Evolutionary conservation across 192 early-diverging fungal species (phyloP).

Genomic region (Chytriomyces sp.): DNA sequence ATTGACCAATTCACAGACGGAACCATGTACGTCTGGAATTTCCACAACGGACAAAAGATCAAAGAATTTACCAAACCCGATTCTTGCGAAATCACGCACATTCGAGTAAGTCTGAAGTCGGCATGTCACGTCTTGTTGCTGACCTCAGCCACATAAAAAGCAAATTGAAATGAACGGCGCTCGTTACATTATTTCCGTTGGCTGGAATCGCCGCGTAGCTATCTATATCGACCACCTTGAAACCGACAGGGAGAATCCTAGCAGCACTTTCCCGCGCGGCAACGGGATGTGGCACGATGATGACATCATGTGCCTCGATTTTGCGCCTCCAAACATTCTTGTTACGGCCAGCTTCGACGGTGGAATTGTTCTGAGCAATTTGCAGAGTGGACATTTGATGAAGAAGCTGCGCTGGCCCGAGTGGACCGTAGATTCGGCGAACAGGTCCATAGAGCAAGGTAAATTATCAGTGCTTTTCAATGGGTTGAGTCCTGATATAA

Average conservation of each 20-base stretch:
- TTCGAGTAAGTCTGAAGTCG: slow-evolving; percentile 29
- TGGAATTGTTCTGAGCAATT: slow-evolving; percentile 48
- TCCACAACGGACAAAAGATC: slow-evolving; percentile 62
- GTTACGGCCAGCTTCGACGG: slow-evolving; percentile 53
- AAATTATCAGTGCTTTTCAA: background rate
- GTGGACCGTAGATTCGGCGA: slow-evolving; percentile 12
- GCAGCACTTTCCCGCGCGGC: slow-evolving; percentile 32
- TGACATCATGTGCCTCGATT: slow-evolving; percentile 55
- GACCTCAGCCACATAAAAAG: slow-evolving; percentile 12
- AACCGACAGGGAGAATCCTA: slow-evolving; percentile 31
- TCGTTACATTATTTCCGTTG: slow-evolving; percentile 51
- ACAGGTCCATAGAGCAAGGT: slow-evolving; percentile 51
- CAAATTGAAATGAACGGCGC: slow-evolving; percentile 51
- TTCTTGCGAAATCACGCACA: slow-evolving; percentile 52
- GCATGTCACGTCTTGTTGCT: background rate
- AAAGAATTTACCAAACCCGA: slow-evolving; percentile 54
- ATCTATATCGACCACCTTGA: slow-evolving; percentile 52
- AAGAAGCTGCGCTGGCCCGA: slow-evolving; percentile 39
- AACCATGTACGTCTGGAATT: slow-evolving; percentile 60
- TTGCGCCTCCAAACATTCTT: slow-evolving; percentile 47
- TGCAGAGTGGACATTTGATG: slow-evolving; percentile 44
- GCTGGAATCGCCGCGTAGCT: slow-evolving; percentile 54
- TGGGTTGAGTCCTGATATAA: background rate
- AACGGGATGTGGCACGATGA: slow-evolving; percentile 45
- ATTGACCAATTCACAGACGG: slow-evolving; percentile 43